These are phyloP conservation scores for Kuraishia molischiana DNA, from an alignment of 805 yeast species.

Conservation along the genomic window DNA sequence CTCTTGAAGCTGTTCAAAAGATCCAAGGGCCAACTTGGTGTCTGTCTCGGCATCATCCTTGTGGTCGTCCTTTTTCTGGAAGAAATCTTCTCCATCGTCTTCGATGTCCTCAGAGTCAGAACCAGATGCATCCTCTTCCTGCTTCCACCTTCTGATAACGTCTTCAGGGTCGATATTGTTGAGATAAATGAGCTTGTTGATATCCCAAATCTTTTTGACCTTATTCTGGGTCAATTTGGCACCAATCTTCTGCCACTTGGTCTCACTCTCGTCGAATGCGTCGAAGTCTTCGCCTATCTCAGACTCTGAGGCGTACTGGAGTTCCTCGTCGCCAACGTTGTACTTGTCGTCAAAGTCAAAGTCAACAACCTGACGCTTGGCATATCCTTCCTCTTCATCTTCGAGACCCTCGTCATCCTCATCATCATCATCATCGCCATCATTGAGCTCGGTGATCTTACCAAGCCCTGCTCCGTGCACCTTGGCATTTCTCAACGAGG, in stretches of 20 bases:
- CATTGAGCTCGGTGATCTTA: slow-evolving; percentile 32
- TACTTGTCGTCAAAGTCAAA: slow-evolving; percentile 32
- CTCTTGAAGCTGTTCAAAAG: slow-evolving; percentile 30
- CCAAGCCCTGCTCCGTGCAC: slow-evolving; percentile 41
- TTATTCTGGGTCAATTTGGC: slow-evolving; percentile 42
- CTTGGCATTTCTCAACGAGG: slow-evolving; percentile 49
- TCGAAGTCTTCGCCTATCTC: slow-evolving; percentile 34
- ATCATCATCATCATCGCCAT: slow-evolving; percentile 32
- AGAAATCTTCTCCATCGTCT: slow-evolving; percentile 45
- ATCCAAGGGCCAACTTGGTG: slow-evolving; percentile 25
- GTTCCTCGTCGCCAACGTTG: slow-evolving; percentile 18
- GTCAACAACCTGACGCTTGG: slow-evolving; percentile 31
- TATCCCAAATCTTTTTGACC: slow-evolving; percentile 58
- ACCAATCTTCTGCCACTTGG: slow-evolving; percentile 42
- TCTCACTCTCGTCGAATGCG: slow-evolving; percentile 27
- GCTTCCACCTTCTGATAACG: slow-evolving; percentile 63
- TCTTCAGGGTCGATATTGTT: slow-evolving; percentile 68
- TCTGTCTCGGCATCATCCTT: slow-evolving; percentile 20
- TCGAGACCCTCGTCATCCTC: slow-evolving; percentile 20
- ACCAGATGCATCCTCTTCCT: slow-evolving; percentile 34
- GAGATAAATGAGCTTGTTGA: slow-evolving; percentile 72
- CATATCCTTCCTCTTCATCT: slow-evolving; percentile 24
- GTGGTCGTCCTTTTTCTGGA: slow-evolving; percentile 36
- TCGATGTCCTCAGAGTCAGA: slow-evolving; percentile 28
- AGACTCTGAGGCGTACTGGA: slow-evolving; percentile 43